Percentiles rank a stretch among this genome's conserved stretches.
phyloP scores from a whole-genome alignment of 2,329 filamentous ascomycete genomes.

The Fusarium incarnatum region DNA sequence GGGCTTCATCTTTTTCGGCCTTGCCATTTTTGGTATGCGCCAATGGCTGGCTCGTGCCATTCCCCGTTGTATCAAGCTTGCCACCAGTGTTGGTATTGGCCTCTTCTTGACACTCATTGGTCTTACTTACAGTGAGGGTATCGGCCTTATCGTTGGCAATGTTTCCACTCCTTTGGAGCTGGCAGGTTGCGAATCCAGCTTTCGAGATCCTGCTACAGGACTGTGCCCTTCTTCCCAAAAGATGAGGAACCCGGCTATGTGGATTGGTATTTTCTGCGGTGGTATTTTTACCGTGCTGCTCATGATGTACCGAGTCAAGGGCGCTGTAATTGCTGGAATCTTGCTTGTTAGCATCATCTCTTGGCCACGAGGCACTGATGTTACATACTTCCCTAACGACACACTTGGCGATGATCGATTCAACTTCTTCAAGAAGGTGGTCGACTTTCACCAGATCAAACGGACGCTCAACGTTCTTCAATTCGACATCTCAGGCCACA shows the following conservation, averaged over 20 bases:
- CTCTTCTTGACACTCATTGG: constrained; percentile 83
- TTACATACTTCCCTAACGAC: constrained; percentile 86
- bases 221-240: constrained; percentile 72
- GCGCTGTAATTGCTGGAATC: constrained; percentile 86
- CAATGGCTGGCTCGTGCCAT: constrained; percentile 90
- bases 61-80: constrained; percentile 86
- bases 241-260: constrained; percentile 87
- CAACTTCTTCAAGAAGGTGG: constrained; percentile 89
- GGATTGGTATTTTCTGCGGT: constrained; percentile 89
- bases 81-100: constrained; percentile 86
- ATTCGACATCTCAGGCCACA: constrained; percentile 76
- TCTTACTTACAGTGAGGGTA: constrained; percentile 83
- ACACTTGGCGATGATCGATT: constrained; percentile 76
- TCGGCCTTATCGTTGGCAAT: constrained; percentile 81
- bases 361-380: constrained; percentile 80
- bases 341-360: constrained; percentile 87
- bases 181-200: constrained; percentile 72
- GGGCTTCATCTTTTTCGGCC: constrained; percentile 83
- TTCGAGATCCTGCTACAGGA: constrained; percentile 45
- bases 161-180: constrained; percentile 76
- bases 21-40: constrained; percentile 83
- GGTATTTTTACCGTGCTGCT: constrained; percentile 83
- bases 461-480: constrained; percentile 77
- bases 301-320: constrained; percentile 88
- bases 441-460: constrained; percentile 82